A percentile compares a stretch with the other conserved stretches of the same genome.
Conservation (phyloP, 257 asterid genomes). For the Solanum rostratum region DNA sequence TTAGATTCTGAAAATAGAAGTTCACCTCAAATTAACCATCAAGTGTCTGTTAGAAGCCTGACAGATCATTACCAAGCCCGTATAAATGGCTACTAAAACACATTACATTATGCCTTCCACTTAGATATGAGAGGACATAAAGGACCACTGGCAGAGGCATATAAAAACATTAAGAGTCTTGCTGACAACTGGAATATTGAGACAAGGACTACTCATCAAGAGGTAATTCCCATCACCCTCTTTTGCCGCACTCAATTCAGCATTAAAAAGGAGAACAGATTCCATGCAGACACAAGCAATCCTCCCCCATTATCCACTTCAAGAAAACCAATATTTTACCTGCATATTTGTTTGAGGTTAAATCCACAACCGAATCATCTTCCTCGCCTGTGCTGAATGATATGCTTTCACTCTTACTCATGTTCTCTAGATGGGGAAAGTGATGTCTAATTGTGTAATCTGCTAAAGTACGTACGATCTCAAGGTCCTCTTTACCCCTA, state of each 20-base stretch:
- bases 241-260: background rate
- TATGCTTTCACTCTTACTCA: constrained; percentile 64
- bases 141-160: background rate
- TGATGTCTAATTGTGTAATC: constrained; percentile 82
- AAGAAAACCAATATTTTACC: constrained; percentile 20
- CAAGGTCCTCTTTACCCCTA: constrained; percentile 70
- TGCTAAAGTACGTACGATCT: constrained; percentile 66
- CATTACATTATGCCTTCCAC: background rate
- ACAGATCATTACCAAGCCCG: background rate
- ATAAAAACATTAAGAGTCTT: background rate
- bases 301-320: background rate
- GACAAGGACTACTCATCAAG: background rate
- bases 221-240: background rate
- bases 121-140: background rate
- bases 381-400: constrained; percentile 85
- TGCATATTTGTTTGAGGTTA: constrained; percentile 94
- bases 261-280: background rate
- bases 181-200: background rate
- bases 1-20: background rate
- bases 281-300: background rate
- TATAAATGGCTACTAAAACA: background rate
- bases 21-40: background rate
- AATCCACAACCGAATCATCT: constrained; percentile 74
- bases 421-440: constrained; percentile 74
- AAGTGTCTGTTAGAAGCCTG: background rate